Evolutionary conservation across 2,329 filamentous ascomycete genomes (phyloP).

Genomic region (Penicillium glabrum): DNA sequence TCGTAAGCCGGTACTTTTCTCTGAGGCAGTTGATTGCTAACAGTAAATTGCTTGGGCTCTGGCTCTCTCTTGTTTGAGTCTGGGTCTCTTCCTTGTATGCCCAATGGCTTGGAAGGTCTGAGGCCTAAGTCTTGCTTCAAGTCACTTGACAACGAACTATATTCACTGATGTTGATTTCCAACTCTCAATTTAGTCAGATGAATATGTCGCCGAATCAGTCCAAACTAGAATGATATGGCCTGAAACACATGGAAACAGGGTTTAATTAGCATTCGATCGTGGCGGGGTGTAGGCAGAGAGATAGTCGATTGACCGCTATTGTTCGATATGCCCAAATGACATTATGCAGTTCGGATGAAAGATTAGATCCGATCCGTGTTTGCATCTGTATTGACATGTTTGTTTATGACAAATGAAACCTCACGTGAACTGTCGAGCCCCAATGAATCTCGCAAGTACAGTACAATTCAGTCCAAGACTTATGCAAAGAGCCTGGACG

Average conservation of each 20-base stretch:
- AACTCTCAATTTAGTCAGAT: not conserved
- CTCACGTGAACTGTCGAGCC: not conserved
- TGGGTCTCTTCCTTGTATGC: not conserved
- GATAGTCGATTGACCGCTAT: not conserved
- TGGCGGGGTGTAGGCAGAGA: not conserved
- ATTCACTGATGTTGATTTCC: not conserved
- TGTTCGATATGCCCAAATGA: not conserved
- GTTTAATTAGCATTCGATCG: conserved; percentile 5
- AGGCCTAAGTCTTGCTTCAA: not conserved
- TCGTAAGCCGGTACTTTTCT: not conserved
- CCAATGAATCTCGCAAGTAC: too few species aligned
- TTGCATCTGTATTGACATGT: not conserved
- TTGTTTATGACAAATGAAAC: not conserved
- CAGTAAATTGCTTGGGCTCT: not conserved
- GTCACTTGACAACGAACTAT: not conserved
- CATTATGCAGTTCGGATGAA: not conserved
- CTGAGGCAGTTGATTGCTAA: not conserved
- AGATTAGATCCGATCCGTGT: not conserved
- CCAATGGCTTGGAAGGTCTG: not conserved
- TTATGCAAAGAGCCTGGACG: not conserved
- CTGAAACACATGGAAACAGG: conserved; percentile 3
- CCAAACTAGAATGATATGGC: not conserved
- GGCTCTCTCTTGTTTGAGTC: not conserved
- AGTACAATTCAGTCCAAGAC: too few species aligned
- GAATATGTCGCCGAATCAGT: not conserved